Evolutionary conservation across 2,329 filamentous ascomycete species (phyloP), one percentile per base, ranked within the genome.

Genomic region (Thelonectria olida): DNA sequence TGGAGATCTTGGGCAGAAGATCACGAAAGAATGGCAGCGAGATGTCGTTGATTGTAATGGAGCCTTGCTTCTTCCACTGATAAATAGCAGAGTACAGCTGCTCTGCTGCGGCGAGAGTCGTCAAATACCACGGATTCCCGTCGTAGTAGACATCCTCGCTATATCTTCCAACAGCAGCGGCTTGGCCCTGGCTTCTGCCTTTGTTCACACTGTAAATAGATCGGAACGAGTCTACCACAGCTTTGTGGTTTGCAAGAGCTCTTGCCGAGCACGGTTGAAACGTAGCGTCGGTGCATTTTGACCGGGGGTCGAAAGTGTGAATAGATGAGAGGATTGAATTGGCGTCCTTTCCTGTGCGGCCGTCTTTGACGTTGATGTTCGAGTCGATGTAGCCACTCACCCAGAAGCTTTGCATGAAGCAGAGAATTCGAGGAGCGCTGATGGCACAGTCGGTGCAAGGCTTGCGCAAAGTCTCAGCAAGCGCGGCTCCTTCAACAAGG

Each of bases 91-190:
- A 87, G 73, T 92, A 94, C 2, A 95, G 82, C 70, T 91, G 88
- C 76, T 94, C 91, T 3, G 91, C 91, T 1, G 90, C 90, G 1
- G 90, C 90, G 22, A 92, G 81, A 3, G 90, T 93, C 71, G 84
- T 84, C 13, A 93, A 81, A 69, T 92, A 90, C 91, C 91, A 93
- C 2, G 91, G 91, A 73, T 94, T 92, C 1, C 90, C 91, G 57
- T 86, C 85, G 72, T 89, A 89, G 76, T 93, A 94, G 1, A 80
- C 76, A 70, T 95, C 91, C 74, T 91, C 89, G 0, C 87, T 78
- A 70, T 92, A 92, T 54, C 89, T 80, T 44, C 89, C 89, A 6
- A 89, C 79, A 15, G 85, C 82, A 9, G 86, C 82, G 4, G 89
- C 89, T 19, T 77, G 75, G 6, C 88, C 87, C 41, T 82, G 74